phyloP scores from a whole-genome alignment of 805 yeast genomes.

The Metschnikowia reukaufii region DNA sequence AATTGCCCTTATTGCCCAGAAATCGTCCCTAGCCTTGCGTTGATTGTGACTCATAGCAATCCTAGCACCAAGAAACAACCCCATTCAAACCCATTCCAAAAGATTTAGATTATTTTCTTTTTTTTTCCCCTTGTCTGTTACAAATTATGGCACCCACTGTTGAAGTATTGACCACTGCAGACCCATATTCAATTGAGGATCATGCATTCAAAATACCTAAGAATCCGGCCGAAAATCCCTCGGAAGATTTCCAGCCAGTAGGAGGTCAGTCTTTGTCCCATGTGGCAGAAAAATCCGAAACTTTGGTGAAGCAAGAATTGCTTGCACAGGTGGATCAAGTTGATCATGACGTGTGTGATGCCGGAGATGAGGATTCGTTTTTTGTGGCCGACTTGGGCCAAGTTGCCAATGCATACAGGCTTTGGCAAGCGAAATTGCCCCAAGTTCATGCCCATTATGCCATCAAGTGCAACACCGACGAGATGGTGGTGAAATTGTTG shows the following conservation, averaged over 20 bases:
- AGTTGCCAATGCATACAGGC: constrained; percentile 55
- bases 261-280: neutral
- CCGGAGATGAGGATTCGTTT: constrained; percentile 84
- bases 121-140: neutral
- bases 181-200: constrained; percentile 1
- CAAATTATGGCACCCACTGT: constrained; percentile 14
- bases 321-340: constrained; percentile 40
- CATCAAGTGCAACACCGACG: constrained; percentile 87
- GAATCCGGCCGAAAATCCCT: neutral
- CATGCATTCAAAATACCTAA: neutral
- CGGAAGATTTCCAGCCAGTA: neutral
- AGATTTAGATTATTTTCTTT: neutral
- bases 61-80: neutral
- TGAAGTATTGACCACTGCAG: constrained; percentile 12
- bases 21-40: constrained; percentile 10
- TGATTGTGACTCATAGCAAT: constrained; percentile 2
- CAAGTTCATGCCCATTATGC: constrained; percentile 87
- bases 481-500: constrained; percentile 55
- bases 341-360: constrained; percentile 58
- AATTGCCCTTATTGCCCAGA: constrained; percentile 10
- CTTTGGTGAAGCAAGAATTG: constrained; percentile 31
- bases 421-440: constrained; percentile 70
- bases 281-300: neutral
- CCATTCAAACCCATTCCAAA: neutral
- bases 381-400: constrained; percentile 84